Base-by-base conservation (phyloP, 192 early-diverging fungal species). In the Lobulomyces angularis region DNA sequence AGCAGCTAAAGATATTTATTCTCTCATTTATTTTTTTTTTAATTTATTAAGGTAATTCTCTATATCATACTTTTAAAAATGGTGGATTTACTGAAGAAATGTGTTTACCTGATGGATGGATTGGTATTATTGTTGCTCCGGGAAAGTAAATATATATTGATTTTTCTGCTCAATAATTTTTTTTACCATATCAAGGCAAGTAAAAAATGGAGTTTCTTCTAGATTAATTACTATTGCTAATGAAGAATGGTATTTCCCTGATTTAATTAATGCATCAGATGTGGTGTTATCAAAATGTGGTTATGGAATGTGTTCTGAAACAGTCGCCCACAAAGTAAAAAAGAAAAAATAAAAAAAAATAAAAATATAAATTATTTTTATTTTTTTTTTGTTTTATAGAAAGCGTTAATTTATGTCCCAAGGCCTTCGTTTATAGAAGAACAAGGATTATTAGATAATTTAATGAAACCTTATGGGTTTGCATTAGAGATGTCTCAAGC, bases 301-400 rank as follows among this genome's bases (percentile, higher is more conserved):
- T 8, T 72, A 72, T 32, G 64, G 63, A 3, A 68, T 58, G 6
- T 72, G 69, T 40, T 51, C 65, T n/a, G 69, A 72, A 42, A 58
- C 62, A 0, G 55, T 68, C 8, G 69, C 65, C 3, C 57, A 59
- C 47, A 26, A 36, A 2, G 52, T 60, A 5, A n/a, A n/a, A n/a
- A n/a, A n/a, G n/a, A n/a, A n/a, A n/a, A n/a, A n/a, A n/a, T n/a
- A n/a, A n/a, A n/a, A n/a, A n/a, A n/a, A n/a, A n/a, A n/a, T n/a
- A n/a, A n/a, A n/a, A n/a, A n/a, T n/a, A n/a, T n/a, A n/a, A n/a
- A n/a, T n/a, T n/a, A n/a, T n/a, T n/a, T n/a, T n/a, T n/a, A n/a
- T n/a, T n/a, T n/a, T n/a, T n/a, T n/a, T n/a, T n/a, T n/a, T n/a
- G n/a, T n/a, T n/a, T n/a, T n/a, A n/a, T n/a, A n/a, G n/a, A n/a